Base-by-base conservation (phyloP, 176 grass and related monocot species). In the Lolium rigidum region DNA sequence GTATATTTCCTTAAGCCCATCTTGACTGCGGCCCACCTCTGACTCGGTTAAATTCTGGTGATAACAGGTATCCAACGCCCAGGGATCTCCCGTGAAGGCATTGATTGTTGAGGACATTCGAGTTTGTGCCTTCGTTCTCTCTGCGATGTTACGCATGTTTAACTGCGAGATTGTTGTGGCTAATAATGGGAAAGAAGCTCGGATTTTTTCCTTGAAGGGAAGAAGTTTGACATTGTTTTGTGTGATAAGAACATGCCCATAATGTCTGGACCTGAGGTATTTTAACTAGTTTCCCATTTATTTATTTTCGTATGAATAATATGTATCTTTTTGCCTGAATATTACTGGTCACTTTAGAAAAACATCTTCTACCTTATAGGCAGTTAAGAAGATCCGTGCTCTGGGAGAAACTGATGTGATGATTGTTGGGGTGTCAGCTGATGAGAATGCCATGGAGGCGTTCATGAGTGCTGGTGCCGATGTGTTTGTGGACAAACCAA, bases 211-310 rank as follows among this genome's bases (percentile, higher is more conserved):
- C 15, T 87, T 10, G 15, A 66, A 65, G 85, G 86, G 11, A 76
- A 82, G 28, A 82, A 70, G 26, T 87, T 82, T 76, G 79, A 87
- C 59, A 82, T 82, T 47, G 48, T 87, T 67, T 46, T 87, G 1
- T 57, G 2, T 12, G 86, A 87, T 31, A 65, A 87, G 21, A 21
- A 82, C 10, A 82, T 87, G 85, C 78, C 78, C 7, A 2, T 82
- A 14, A 82, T 87, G 85, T 31, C 35, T 3, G 79, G 78, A 6
- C 85, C 85, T 76, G 78, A 87, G 85, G 78, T 87, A 65, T 56
- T 41, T 43, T 2, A 41, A 13, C 38, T 44, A 21, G 9, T 62
- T 62, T 62, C 9, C 59, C 21, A 49, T 28, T 28, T 28, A 12
- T 49, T 64, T 15, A 4, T 28, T 5, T 15, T 15, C 12, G 21